These are phyloP conservation scores for Pyrenula aspistea DNA, from an alignment of 495 filamentous ascomycete genomes.

Conservation along the genomic window DNA sequence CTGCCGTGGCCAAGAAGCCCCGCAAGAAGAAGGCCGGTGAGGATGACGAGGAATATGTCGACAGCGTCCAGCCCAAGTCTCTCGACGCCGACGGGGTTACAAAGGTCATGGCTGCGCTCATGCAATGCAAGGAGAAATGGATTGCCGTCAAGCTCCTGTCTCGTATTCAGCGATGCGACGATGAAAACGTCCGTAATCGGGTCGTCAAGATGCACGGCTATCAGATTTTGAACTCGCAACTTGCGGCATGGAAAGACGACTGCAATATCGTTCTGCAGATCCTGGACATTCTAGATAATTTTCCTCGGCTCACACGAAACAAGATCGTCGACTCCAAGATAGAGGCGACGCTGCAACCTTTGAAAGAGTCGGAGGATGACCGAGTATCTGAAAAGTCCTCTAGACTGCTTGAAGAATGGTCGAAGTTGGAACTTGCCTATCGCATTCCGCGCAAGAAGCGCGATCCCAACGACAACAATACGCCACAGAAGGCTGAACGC, in stretches of 20 bases:
- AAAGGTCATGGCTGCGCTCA: constrained; percentile 96
- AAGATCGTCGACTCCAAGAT: constrained; percentile 97
- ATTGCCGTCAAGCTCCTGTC: constrained; percentile 89
- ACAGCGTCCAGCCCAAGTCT: constrained; percentile 71
- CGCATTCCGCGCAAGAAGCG: constrained; percentile 80
- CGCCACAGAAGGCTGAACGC: constrained; percentile 20
- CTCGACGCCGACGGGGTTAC: constrained; percentile 83
- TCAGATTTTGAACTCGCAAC: constrained; percentile 76
- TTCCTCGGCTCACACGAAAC: constrained; percentile 87
- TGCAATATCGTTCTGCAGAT: constrained; percentile 80
- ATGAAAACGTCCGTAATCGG: constrained; percentile 76
- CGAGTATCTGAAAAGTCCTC: constrained; percentile 60
- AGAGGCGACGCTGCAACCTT: constrained; percentile 63
- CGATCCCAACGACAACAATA: constrained; percentile 35
- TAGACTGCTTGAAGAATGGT: constrained; percentile 71
- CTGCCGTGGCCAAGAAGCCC: constrained; percentile 72
- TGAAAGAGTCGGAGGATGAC: constrained; percentile 59
- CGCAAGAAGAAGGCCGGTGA: constrained; percentile 91
- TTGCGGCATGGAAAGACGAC: constrained; percentile 78
- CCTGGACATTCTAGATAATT: constrained; percentile 75
- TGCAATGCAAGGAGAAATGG: constrained; percentile 99
- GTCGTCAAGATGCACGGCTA: constrained; percentile 97
- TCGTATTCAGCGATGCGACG: constrained; percentile 80
- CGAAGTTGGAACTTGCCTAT: constrained; percentile 81
- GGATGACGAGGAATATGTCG: constrained; percentile 93